Evolutionary conservation across 2,329 filamentous ascomycete genomes (phyloP).

Genomic region (Gliomastix tumulicola): DNA sequence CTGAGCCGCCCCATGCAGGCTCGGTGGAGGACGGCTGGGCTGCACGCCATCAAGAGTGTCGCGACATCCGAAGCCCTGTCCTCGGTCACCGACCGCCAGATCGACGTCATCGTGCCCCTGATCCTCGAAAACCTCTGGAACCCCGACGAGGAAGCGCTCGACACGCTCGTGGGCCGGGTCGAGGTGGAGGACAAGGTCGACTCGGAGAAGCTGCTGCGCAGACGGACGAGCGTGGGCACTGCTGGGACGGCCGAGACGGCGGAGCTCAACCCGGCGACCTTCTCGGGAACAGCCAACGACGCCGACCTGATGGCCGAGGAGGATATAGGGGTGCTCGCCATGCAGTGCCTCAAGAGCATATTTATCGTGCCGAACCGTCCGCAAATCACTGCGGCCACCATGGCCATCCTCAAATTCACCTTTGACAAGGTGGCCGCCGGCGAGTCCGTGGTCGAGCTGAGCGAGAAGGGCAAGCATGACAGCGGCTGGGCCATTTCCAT

Average conservation of each 20-base stretch:
- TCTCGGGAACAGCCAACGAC: conserved; percentile 76
- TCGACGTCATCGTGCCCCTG: conserved; percentile 73
- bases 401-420: conserved; percentile 69
- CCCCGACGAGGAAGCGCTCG: conserved; percentile 62
- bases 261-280: conserved; percentile 61
- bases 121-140: conserved; percentile 83
- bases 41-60: conserved; percentile 75
- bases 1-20: conserved; percentile 68
- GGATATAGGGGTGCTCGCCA: conserved; percentile 75
- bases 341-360: conserved; percentile 81
- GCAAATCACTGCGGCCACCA: conserved; percentile 74
- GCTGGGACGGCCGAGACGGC: conserved; percentile 58
- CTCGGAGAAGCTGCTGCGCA: conserved; percentile 52
- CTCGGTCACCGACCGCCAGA: conserved; percentile 67
- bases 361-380: conserved; percentile 75
- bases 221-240: conserved; percentile 70
- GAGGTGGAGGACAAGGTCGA: conserved; percentile 63
- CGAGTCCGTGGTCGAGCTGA: conserved; percentile 44
- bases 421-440: conserved; percentile 47
- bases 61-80: conserved; percentile 74
- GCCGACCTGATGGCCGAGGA: conserved; percentile 87
- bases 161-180: conserved; percentile 59
- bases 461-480: conserved; percentile 33
- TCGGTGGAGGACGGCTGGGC: conserved; percentile 67
- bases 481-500: conserved; percentile 76